Evolutionary conservation across 2,329 filamentous ascomycete species (phyloP).

Genomic region (Colletotrichum incanum): DNA sequence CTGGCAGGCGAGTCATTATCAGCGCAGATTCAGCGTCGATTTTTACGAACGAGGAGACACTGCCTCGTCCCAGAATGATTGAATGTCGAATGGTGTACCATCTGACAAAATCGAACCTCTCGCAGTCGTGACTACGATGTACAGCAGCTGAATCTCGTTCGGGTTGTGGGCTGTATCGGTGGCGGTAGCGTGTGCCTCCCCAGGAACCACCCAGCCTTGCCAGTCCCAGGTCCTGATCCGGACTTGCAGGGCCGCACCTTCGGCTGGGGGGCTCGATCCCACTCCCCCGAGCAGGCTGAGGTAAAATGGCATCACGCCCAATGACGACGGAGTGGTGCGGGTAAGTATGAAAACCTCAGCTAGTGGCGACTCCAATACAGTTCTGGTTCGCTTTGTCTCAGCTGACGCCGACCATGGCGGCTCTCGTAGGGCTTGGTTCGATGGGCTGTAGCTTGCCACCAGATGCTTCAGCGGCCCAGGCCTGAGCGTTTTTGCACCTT

Average conservation of each 20-base stretch:
- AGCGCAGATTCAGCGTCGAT: not conserved
- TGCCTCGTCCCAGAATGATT: not conserved
- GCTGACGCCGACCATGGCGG: not conserved
- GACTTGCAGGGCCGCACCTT: not conserved
- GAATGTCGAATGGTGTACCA: not conserved
- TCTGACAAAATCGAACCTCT: not conserved
- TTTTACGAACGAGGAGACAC: not conserved
- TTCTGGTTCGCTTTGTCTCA: slow-evolving; percentile 11
- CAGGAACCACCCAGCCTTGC: slow-evolving; percentile 1
- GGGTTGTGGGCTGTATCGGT: not conserved
- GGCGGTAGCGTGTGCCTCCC: not conserved
- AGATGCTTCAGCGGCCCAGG: slow-evolving; percentile 4
- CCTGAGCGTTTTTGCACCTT: not conserved
- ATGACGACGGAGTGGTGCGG: not conserved
- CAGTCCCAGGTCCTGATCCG: not conserved
- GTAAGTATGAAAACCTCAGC: not conserved
- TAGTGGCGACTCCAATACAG: not conserved
- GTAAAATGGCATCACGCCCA: not conserved
- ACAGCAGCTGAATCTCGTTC: not conserved
- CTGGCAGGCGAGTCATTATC: not conserved
- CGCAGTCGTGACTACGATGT: not conserved
- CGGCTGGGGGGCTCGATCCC: not conserved
- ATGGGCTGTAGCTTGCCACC: slow-evolving; percentile 22
- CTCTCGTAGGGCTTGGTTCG: slow-evolving; percentile 26
- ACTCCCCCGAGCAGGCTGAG: not conserved